A percentile compares a stretch with the other conserved stretches of the same genome.
Evolutionary conservation across 805 yeast species (phyloP).

Genomic region (Barnettozyma californica): DNA sequence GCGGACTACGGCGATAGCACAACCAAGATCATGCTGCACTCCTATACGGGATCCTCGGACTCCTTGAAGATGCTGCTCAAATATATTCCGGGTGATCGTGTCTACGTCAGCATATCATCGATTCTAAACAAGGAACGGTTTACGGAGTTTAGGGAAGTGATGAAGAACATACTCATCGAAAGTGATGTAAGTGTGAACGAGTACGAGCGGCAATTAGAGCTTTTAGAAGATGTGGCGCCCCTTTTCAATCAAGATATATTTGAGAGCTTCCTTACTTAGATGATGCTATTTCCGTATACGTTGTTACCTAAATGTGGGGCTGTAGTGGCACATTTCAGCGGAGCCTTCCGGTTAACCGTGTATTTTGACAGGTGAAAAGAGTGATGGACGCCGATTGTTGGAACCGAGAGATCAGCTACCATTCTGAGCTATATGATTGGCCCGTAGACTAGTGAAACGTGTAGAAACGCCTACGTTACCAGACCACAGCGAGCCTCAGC

Average conservation of each 20-base stretch:
- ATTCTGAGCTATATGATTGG: constrained; percentile 1
- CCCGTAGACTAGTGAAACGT: not conserved
- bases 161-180: constrained; percentile 14
- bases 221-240: constrained; percentile 1
- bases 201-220: constrained; percentile 1
- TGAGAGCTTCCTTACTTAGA: not conserved
- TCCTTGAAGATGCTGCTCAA: constrained; percentile 47
- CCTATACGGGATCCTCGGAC: constrained; percentile 80
- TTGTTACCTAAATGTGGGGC: constrained; percentile 3
- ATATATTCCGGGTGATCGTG: constrained; percentile 9
- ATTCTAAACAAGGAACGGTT: constrained; percentile 6
- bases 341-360: constrained; percentile 7
- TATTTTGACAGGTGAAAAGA: constrained; percentile 6
- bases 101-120: constrained; percentile 6
- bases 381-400: constrained; percentile 11
- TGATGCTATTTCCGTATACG: too few relatives aligned
- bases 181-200: constrained; percentile 20
- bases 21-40: constrained; percentile 62
- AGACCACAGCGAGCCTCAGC: not conserved
- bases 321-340: not conserved
- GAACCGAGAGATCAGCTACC: constrained; percentile 6
- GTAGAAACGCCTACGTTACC: not conserved
- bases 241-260: not conserved
- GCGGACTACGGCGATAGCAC: constrained; percentile 16
- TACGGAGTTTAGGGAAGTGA: not conserved